These are phyloP conservation scores for Cutaneotrichosporon spelunceum DNA, from an alignment of 1,284 basidiomycete genomes.

Conservation along the genomic window DNA sequence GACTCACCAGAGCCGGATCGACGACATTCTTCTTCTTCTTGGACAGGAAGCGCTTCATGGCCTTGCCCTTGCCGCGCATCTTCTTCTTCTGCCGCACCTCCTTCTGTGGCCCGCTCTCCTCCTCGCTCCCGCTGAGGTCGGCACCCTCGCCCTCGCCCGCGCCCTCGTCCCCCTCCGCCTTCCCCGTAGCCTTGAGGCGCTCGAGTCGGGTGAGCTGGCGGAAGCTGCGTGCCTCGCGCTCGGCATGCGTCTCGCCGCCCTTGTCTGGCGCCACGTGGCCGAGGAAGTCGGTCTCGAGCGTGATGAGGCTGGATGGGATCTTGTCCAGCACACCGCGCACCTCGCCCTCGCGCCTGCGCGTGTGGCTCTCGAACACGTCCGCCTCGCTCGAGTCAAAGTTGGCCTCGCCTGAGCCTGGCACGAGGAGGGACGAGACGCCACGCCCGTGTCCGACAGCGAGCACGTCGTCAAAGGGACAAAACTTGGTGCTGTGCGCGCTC, in stretches of 20 bases:
- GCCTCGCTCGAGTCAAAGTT: slow-evolving; percentile 92
- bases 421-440: slow-evolving; percentile 79
- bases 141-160: slow-evolving; percentile 49
- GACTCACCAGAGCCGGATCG: slow-evolving; percentile 73
- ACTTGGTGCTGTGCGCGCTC: slow-evolving; percentile 62
- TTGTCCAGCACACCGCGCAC: slow-evolving; percentile 89
- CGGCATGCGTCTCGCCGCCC: slow-evolving; percentile 56
- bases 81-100: slow-evolving; percentile 67
- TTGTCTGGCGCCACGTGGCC: slow-evolving; percentile 67
- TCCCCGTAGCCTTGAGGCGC: slow-evolving; percentile 65
- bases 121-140: slow-evolving; percentile 50
- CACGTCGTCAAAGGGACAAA: slow-evolving; percentile 90
- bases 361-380: slow-evolving; percentile 89
- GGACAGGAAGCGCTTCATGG: slow-evolving; percentile 75
- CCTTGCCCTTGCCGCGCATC: slow-evolving; percentile 81
- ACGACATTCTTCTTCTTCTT: slow-evolving; percentile 85
- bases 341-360: slow-evolving; percentile 80
- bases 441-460: slow-evolving; percentile 67
- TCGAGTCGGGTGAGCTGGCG: slow-evolving; percentile 70
- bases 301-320: slow-evolving; percentile 92
- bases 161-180: slow-evolving; percentile 60
- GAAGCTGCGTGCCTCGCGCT: slow-evolving; percentile 59
- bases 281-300: slow-evolving; percentile 79
- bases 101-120: slow-evolving; percentile 39
- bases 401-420: slow-evolving; percentile 89